phyloP scores from a whole-genome alignment of 2,329 filamentous ascomycete genomes.

The Huntiella savannae region DNA sequence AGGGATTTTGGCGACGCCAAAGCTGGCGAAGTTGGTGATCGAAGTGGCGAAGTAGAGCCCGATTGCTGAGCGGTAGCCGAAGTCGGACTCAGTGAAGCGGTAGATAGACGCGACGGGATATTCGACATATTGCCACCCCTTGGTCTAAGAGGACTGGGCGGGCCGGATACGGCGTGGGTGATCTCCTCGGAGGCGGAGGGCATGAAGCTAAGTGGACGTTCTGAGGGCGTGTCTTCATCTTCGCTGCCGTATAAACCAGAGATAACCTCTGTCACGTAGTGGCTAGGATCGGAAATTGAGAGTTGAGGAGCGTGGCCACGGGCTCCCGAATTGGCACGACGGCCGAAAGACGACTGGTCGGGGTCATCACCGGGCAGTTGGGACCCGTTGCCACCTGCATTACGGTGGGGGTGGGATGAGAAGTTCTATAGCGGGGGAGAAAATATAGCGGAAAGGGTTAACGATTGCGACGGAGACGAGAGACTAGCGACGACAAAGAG shows the following conservation, averaged over 20 bases:
- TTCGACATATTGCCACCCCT: constrained; percentile 24
- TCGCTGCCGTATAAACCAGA: constrained; percentile 74
- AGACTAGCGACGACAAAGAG: not conserved
- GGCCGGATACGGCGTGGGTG: constrained; percentile 21
- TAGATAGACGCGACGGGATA: constrained; percentile 20
- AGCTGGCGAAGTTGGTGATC: constrained; percentile 31
- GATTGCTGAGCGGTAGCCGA: no score
- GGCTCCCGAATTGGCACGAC: constrained; percentile 17
- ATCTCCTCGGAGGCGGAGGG: constrained; percentile 13
- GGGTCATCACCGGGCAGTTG: no score
- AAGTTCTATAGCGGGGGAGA: not conserved
- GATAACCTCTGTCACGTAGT: constrained; percentile 89
- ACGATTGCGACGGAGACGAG: not conserved
- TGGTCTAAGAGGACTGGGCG: constrained; percentile 13
- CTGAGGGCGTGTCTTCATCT: constrained; percentile 38
- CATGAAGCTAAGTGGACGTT: constrained; percentile 59
- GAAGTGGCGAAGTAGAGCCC: constrained; percentile 8
- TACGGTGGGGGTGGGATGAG: constrained; percentile 28
- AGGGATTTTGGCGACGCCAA: constrained; percentile 20
- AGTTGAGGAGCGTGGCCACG: constrained; percentile 39
- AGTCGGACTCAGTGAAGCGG: constrained; percentile 18
- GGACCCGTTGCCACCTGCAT: constrained; percentile 29
- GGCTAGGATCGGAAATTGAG: constrained; percentile 68
- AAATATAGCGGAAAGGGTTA: constrained; percentile 3
- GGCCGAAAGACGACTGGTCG: constrained; percentile 23